Conservation (phyloP, 2,329 filamentous ascomycete genomes). For the Monilinia fructicola region DNA sequence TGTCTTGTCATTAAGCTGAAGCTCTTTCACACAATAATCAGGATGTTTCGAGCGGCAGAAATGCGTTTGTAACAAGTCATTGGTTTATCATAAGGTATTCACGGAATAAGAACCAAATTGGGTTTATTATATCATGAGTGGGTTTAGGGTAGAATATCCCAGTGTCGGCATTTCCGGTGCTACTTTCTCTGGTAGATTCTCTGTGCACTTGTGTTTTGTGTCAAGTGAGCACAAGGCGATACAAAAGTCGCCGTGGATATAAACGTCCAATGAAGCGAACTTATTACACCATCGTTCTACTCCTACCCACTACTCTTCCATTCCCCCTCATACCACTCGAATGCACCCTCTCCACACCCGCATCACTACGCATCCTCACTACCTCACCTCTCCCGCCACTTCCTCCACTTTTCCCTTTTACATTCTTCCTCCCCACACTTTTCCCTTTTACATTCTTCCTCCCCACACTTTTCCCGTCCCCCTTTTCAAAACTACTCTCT, state of each 20-base stretch:
- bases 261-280: no score
- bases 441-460: slow-evolving; percentile 8
- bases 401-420: background rate
- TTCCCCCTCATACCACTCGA: background rate
- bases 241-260: background rate
- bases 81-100: background rate
- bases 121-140: background rate
- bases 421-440: slow-evolving; percentile 2
- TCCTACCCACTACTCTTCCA: background rate
- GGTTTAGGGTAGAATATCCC: background rate
- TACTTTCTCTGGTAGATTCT: background rate
- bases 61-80: background rate
- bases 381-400: background rate
- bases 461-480: slow-evolving; percentile 9
- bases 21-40: background rate
- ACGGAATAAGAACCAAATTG: background rate
- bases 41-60: slow-evolving; percentile 3
- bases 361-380: slow-evolving; percentile 14
- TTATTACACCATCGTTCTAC: slow-evolving; percentile 1
- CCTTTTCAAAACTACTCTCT: slow-evolving; percentile 9
- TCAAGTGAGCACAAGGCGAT: slow-evolving; percentile 3
- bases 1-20: background rate
- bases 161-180: no score
- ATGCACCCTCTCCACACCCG: background rate
- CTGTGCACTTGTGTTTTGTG: background rate